Percentiles rank a stretch among this genome's conserved stretches.
These are phyloP conservation scores for Senecio squalidus DNA, from an alignment of 140 eudicot species.

Conservation along the genomic window DNA sequence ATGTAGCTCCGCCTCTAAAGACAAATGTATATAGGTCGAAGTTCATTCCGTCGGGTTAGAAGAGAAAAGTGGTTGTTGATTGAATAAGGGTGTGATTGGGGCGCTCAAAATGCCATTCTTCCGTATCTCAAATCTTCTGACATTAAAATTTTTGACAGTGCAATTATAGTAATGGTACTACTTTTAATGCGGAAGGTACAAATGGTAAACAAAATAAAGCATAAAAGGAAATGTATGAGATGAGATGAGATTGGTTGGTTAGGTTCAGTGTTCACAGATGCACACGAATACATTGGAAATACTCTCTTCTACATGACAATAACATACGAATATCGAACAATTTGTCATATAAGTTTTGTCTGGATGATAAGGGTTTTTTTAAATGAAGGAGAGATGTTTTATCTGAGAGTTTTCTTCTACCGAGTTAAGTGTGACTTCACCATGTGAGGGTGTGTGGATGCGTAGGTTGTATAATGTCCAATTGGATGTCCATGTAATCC, in stretches of 20 bases:
- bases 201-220: not conserved
- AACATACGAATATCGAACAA: not conserved
- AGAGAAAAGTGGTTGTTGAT: conserved; percentile 3
- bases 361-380: too few relatives aligned
- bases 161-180: conserved; percentile 16
- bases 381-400: too few relatives aligned
- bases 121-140: conserved; percentile 22
- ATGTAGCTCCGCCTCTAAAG: too few relatives aligned
- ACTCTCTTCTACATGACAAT: not conserved
- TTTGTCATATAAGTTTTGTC: too few relatives aligned
- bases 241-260: conserved; percentile 18
- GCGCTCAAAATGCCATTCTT: conserved; percentile 27
- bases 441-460: too few relatives aligned
- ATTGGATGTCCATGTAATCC: too few relatives aligned
- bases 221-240: conserved; percentile 4
- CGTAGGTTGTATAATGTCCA: too few relatives aligned
- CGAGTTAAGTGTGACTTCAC: too few relatives aligned
- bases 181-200: conserved; percentile 8
- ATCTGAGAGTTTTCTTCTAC: too few relatives aligned
- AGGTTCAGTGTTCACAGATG: conserved; percentile 18
- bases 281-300: conserved; percentile 14
- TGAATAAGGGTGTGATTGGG: conserved; percentile 20
- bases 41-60: too few relatives aligned
- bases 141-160: conserved; percentile 7
- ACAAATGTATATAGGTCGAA: too few relatives aligned